Base-by-base conservation (phyloP, 176 grass and related monocot species). In the Lolium multiflorum region DNA sequence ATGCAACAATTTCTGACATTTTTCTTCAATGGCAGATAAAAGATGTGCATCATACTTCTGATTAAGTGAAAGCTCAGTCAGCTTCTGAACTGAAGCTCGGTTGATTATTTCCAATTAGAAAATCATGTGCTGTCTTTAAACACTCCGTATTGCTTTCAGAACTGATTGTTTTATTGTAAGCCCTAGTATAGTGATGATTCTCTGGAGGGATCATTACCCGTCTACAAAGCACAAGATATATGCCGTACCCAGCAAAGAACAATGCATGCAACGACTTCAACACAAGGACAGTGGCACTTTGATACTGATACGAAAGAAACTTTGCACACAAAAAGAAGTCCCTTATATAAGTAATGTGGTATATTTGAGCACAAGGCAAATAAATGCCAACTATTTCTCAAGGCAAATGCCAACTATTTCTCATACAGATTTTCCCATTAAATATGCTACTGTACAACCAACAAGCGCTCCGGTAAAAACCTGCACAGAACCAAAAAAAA, bases 391-490 rank as follows among this genome's bases (percentile, higher is more conserved):
- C 55, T 86, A 50, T 74, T 75, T 80, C 77, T 93, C 83, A 94
- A 87, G 79, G 9, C 83, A 89, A 76, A 66, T 35, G 3, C 41
- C 21, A 76, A 60, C 55, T 86, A 50, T 74, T 75, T 80, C 77
- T 93, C 83, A 94, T 87, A 94, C 77, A 90, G 90, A 86, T 74
- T 82, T 93, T 61, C 86, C 90, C 71, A 90, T 85, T 18, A 96
- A 76, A 78, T 85, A 94, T 2, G 94, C 89, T 37, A 96, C 68
- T 56, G 78, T 77, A 79, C 91, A 92, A 71, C 97, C 97, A 71
- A 97, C 89, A 69, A 99, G 24, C 17, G 92, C 94, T 88, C 97
- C 97, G 16, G 82, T 80, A 89, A 87, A 90, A 87, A 99, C 97
- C 97, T 99, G 75, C 67, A 60, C 3, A 25, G 7, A 26, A 75